Evolutionary conservation across 2,329 filamentous ascomycete species (phyloP).

Genomic region (Pleoardoris graminearum): DNA sequence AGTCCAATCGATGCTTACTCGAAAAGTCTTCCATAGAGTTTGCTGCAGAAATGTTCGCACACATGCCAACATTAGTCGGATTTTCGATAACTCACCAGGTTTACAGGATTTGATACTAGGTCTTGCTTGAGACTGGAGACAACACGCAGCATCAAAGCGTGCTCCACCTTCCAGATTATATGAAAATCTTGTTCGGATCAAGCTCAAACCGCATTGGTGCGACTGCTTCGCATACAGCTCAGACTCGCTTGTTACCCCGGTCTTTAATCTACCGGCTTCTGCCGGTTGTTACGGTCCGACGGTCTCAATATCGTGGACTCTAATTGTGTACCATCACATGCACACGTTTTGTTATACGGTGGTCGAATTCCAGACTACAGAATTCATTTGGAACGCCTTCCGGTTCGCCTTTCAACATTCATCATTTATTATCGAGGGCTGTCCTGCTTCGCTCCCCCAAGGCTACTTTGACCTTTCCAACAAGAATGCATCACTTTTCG

Average conservation of each 20-base stretch:
- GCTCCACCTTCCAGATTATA: not conserved
- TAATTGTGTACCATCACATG: conserved; percentile 27
- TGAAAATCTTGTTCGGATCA: conserved; percentile 12
- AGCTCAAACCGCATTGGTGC: not conserved
- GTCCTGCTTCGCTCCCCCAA: too few species aligned
- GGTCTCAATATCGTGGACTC: conserved; percentile 22
- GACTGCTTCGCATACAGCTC: conserved; percentile 1
- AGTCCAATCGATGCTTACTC: too few species aligned
- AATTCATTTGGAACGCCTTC: not conserved
- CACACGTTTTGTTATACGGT: not conserved
- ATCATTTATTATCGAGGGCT: too few species aligned
- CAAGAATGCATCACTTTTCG: conserved; percentile 32
- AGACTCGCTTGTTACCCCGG: conserved; percentile 17
- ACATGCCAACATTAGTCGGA: too few species aligned
- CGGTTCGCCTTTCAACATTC: not conserved
- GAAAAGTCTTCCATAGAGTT: too few species aligned
- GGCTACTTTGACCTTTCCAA: too few species aligned
- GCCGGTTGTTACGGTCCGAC: conserved; percentile 36
- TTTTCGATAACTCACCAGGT: too few species aligned
- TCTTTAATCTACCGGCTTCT: conserved; percentile 28
- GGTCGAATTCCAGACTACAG: too few species aligned
- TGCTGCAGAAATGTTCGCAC: too few species aligned
- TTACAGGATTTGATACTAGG: too few species aligned
- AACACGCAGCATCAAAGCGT: not conserved
- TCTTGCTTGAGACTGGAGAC: too few species aligned